Percentiles rank a stretch among this genome's conserved stretches.
Conservation (phyloP, 331 rosid species). For the Malus hybrid region DNA sequence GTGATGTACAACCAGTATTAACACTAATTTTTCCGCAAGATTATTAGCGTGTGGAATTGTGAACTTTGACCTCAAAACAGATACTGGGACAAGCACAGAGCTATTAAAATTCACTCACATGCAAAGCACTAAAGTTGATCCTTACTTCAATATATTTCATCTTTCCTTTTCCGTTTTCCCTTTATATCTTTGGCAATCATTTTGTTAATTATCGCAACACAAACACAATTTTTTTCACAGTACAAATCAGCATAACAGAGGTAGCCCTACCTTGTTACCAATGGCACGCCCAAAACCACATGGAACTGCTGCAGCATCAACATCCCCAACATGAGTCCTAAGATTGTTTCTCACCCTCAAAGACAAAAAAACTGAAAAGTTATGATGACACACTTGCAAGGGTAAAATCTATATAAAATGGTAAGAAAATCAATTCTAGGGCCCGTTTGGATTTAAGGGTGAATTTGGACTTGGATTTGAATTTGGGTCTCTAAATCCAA, state of each 20-base stretch:
- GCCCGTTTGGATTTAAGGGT: too few species aligned
- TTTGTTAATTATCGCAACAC: neutral
- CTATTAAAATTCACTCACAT: neutral
- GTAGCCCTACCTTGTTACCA: slow-evolving; percentile 76
- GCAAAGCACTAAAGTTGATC: neutral
- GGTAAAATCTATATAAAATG: neutral
- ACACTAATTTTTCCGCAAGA: neutral
- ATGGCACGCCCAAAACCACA: slow-evolving; percentile 99
- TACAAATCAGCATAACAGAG: slow-evolving; percentile 20
- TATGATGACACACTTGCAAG: neutral
- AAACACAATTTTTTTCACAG: neutral
- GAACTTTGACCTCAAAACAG: neutral
- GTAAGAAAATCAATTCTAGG: too few species aligned
- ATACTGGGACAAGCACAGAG: neutral
- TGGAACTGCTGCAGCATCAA: slow-evolving; percentile 97
- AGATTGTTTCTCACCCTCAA: slow-evolving; percentile 72
- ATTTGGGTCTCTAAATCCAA: too few species aligned
- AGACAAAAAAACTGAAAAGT: slow-evolving; percentile 11
- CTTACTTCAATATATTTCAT: neutral
- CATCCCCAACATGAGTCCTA: slow-evolving; percentile 78
- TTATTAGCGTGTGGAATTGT: neutral
- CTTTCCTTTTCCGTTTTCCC: neutral
- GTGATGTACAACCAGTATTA: neutral
- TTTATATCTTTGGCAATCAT: neutral
- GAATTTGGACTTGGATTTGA: too few species aligned